Evolutionary conservation across 352 stramenopile genomes (phyloP), one percentile per base, ranked within the genome.

Genomic region (Globisporangium parvum): DNA sequence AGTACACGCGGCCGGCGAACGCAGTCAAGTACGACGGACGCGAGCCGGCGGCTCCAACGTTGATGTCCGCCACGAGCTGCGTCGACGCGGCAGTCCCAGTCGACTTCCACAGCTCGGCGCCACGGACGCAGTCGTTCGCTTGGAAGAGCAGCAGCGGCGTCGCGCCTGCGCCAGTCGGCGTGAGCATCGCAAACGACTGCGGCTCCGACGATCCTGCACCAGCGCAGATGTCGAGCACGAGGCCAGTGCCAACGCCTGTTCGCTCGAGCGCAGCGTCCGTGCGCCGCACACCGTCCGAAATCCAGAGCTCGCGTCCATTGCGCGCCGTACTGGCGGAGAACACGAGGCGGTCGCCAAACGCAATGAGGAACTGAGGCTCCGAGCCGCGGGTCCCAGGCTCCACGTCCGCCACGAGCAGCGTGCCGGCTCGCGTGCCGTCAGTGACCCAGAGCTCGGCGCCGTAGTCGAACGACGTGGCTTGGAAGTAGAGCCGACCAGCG

Each of bases 91-190:
- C 48, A 2, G 70, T 85, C 18, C 85, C 85, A 55, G 91, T 75
- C 20, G 67, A 88, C 0, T 48, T 39, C 89, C 89, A 97, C 10
- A 97, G 66, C 62, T 97, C 90, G 3, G 62, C 21, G 15, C 89
- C 90, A 33, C 86, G 77, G 11, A 75, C 53, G 49, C 88, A 87
- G 57, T 97, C 90, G 58, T 93, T 68, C 8, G 89, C 89, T 47
- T 86, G 74, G 56, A 97, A 97, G 12, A 94, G 69, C 15, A 96
- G 44, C 15, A 77, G 49, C 24, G 37, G 23, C 18, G 42, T 45
- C 6, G 47, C 12, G 0, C 51, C 28, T 0, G 35, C 20, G 1
- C 20, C 11, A 14, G 35, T 42, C 14, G 20, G 26, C 21, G 28
- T 49, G 15, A 84, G 52, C 49, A 60, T 65, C 23, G 68, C 69